Percentiles rank a stretch among this genome's conserved stretches.
Evolutionary conservation across 352 stramenopile genomes (phyloP).

Genomic region (Globisporangium echinulatum): DNA sequence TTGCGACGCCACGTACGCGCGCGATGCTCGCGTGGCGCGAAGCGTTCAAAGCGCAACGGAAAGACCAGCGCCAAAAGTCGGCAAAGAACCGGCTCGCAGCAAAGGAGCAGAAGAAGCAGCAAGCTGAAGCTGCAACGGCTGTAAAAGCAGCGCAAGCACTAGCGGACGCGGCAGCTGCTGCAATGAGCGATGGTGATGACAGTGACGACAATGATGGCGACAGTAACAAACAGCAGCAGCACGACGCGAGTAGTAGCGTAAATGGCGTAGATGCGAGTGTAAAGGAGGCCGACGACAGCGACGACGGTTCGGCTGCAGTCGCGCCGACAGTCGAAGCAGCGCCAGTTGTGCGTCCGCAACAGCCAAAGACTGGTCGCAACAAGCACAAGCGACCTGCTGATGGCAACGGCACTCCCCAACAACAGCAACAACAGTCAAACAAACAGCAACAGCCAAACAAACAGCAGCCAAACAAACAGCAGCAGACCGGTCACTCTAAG

Average conservation of each 20-base stretch:
- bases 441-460: neutral
- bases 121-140: conserved; percentile 10
- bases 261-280: neutral
- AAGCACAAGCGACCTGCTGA: too few relatives aligned
- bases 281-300: neutral
- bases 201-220: neutral
- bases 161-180: neutral
- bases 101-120: conserved; percentile 23
- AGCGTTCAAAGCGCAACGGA: conserved; percentile 48
- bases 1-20: conserved; percentile 47
- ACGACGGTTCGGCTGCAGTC: neutral
- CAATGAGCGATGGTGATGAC: conserved; percentile 2
- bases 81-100: conserved; percentile 32
- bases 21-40: conserved; percentile 61
- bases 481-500: conserved; percentile 7
- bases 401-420: neutral
- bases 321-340: neutral
- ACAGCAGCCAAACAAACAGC: neutral
- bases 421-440: neutral
- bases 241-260: neutral
- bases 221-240: neutral
- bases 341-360: too few relatives aligned
- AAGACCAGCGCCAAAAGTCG: conserved; percentile 51
- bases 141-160: conserved; percentile 17
- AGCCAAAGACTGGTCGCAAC: too few relatives aligned